Evolutionary conservation across 2,329 filamentous ascomycete species (phyloP).

Genomic region (Penicillium palitans): DNA sequence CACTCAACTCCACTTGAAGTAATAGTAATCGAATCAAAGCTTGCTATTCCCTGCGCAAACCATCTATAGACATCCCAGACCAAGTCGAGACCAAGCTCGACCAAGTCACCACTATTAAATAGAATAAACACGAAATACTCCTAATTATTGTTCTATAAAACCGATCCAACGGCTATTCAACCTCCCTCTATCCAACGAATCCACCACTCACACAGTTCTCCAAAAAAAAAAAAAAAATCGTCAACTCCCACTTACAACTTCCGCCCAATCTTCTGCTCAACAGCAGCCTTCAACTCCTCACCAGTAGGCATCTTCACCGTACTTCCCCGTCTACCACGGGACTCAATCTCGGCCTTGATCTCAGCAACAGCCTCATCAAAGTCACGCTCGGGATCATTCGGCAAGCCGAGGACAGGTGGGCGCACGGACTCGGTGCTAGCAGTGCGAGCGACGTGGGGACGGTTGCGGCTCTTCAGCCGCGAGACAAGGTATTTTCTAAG

Average conservation of each 20-base stretch:
- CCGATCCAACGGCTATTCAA: not conserved
- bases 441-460: slow-evolving; percentile 44
- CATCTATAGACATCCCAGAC: not conserved
- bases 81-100: not conserved
- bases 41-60: not conserved
- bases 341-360: slow-evolving; percentile 70
- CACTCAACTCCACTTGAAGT: not conserved
- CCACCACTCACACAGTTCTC: not conserved
- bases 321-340: slow-evolving; percentile 51
- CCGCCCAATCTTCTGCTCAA: slow-evolving; percentile 53
- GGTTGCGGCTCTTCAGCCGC: slow-evolving; percentile 59
- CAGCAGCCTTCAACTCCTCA: slow-evolving; percentile 53
- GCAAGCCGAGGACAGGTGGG: slow-evolving; percentile 73
- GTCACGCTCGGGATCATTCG: slow-evolving; percentile 72
- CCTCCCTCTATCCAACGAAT: not conserved
- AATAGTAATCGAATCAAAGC: not conserved
- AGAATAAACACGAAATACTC: not conserved
- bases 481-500: slow-evolving; percentile 63
- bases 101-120: not conserved
- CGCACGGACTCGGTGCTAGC: slow-evolving; percentile 60
- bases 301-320: slow-evolving; percentile 47
- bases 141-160: not conserved
- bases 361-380: slow-evolving; percentile 77
- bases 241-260: slow-evolving; percentile 35
- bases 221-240: not conserved